phyloP scores from a whole-genome alignment of 495 filamentous ascomycete genomes.

The Annulohypoxylon maeteangense region DNA sequence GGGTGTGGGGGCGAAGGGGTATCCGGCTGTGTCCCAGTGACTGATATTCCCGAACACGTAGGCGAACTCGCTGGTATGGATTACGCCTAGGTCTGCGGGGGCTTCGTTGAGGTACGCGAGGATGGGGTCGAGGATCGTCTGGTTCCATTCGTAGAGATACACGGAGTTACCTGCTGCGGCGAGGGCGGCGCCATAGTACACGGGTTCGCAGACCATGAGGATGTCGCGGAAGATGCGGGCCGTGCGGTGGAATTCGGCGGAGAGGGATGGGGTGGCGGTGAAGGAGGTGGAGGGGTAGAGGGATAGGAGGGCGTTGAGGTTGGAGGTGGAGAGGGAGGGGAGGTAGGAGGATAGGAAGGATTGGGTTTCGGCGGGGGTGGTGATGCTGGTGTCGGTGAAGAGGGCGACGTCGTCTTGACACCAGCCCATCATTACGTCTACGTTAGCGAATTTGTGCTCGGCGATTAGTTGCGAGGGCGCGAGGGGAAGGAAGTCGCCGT shows the following conservation, averaged over 20 bases:
- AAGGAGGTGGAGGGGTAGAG: slow-evolving; percentile 58
- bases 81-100: slow-evolving; percentile 50
- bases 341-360: slow-evolving; percentile 65
- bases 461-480: slow-evolving; percentile 52
- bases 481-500: slow-evolving; percentile 54
- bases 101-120: slow-evolving; percentile 45
- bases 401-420: slow-evolving; percentile 41
- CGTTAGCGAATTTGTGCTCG: slow-evolving; percentile 49
- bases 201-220: slow-evolving; percentile 57
- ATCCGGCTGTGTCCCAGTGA: slow-evolving; percentile 32
- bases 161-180: slow-evolving; percentile 47
- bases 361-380: slow-evolving; percentile 57
- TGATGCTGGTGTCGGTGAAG: slow-evolving; percentile 47
- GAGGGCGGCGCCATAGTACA: slow-evolving; percentile 54
- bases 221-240: slow-evolving; percentile 60
- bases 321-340: slow-evolving; percentile 53
- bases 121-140: slow-evolving; percentile 53
- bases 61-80: slow-evolving; percentile 59
- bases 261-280: slow-evolving; percentile 38
- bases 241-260: slow-evolving; percentile 57
- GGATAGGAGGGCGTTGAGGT: slow-evolving; percentile 40
- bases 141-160: slow-evolving; percentile 56
- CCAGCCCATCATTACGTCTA: slow-evolving; percentile 49
- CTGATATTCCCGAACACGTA: slow-evolving; percentile 55
- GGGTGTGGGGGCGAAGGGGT: slow-evolving; percentile 32